These are phyloP conservation scores for Populus alba DNA, from an alignment of 345 rosid species.

Conservation along the genomic window DNA sequence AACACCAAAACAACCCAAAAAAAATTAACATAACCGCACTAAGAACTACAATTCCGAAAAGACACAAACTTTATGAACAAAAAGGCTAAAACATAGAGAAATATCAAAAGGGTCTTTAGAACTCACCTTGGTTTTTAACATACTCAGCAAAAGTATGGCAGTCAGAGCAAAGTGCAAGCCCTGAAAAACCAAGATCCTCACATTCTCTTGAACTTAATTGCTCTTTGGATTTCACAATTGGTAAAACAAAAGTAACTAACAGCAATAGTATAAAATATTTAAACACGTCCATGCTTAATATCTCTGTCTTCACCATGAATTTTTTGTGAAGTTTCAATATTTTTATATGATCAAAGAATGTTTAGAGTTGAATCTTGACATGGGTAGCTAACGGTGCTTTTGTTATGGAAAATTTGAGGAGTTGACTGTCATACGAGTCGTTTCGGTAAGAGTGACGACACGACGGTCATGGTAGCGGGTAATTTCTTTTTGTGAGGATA, in stretches of 20 bases:
- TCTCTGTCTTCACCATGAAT: neutral
- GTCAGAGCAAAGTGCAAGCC: conserved; percentile 96
- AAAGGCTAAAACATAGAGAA: neutral
- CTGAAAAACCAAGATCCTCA: conserved; percentile 88
- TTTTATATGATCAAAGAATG: neutral
- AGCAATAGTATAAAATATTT: neutral
- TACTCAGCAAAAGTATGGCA: conserved; percentile 81
- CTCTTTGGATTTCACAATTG: conserved; percentile 46
- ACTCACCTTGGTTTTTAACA: conserved; percentile 82
- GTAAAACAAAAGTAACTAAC: neutral
- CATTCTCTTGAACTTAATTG: conserved; percentile 68
- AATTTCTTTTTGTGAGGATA: no score
- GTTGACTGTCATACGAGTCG: neutral
- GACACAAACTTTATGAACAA: neutral
- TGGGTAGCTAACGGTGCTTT: neutral
- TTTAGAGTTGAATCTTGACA: neutral
- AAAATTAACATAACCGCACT: neutral
- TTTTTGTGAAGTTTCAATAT: neutral
- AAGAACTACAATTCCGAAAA: neutral
- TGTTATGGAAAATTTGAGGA: neutral
- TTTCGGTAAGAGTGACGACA: neutral
- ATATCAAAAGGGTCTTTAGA: neutral
- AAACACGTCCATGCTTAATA: neutral
- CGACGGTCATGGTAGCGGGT: neutral
- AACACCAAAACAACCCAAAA: neutral